Conservation (phyloP, 805 yeast species). For the Candida morakotiae region DNA sequence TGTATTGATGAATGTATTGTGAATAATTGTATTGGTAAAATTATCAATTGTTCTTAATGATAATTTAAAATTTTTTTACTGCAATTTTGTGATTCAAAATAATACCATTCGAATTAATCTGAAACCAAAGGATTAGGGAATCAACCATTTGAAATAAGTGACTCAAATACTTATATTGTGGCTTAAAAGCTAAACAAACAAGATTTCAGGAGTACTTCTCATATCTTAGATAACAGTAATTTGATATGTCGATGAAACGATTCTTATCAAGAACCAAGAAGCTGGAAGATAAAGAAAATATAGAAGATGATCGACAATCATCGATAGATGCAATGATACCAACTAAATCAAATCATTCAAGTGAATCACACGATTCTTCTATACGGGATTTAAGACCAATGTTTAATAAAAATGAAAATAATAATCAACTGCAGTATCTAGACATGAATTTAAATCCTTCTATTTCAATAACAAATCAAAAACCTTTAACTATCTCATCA, state of each 20-base stretch:
- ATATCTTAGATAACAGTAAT: not conserved
- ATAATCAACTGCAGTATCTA: conserved; percentile 12
- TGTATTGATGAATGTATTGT: no score
- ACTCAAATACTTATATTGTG: no score
- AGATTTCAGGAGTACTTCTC: no score
- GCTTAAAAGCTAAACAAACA: no score
- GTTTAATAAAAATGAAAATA: conserved; percentile 16
- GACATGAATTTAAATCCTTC: conserved; percentile 34
- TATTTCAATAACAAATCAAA: conserved; percentile 27
- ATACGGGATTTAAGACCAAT: conserved; percentile 28
- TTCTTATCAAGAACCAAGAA: not conserved
- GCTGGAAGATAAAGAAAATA: not conserved
- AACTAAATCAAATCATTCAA: conserved; percentile 13
- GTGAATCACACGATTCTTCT: conserved; percentile 27
- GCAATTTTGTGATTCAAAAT: no score
- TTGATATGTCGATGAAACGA: not conserved
- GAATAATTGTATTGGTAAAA: no score
- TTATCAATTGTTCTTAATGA: no score
- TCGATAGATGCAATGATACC: conserved; percentile 2
- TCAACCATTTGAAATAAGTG: no score
- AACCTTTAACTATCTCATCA: conserved; percentile 14
- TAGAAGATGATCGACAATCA: not conserved
- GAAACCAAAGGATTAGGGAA: no score
- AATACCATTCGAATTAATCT: no score
- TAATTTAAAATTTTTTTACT: no score